Percentiles rank a stretch among this genome's conserved stretches.
Evolutionary conservation across 805 yeast species (phyloP).

Genomic region (Groenewaldozyma tartarivorans): DNA sequence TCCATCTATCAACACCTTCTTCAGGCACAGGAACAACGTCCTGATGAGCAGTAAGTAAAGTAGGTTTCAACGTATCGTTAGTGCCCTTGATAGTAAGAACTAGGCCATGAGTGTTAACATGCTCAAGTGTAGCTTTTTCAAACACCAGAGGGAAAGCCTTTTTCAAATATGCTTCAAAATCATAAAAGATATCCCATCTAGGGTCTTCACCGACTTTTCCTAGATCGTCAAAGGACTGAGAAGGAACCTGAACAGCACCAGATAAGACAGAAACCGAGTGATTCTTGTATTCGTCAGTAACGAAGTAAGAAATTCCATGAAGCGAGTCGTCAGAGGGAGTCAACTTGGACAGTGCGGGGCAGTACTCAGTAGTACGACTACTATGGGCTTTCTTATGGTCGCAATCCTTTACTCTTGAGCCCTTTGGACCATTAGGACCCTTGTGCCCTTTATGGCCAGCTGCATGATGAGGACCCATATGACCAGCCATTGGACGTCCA

Average conservation of each 20-base stretch:
- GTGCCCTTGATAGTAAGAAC: slow-evolving; percentile 57
- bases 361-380: too few relatives aligned
- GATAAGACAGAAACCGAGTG: slow-evolving; percentile 21
- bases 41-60: slow-evolving; percentile 64
- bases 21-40: slow-evolving; percentile 72
- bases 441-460: too few relatives aligned
- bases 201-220: slow-evolving; percentile 41
- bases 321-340: background rate
- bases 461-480: too few relatives aligned
- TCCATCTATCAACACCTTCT: slow-evolving; percentile 49
- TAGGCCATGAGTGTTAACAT: slow-evolving; percentile 54
- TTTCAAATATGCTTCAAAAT: slow-evolving; percentile 46
- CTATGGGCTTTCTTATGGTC: too few relatives aligned
- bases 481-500: too few relatives aligned
- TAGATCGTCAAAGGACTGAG: slow-evolving; percentile 51
- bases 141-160: slow-evolving; percentile 46
- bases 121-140: slow-evolving; percentile 39
- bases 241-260: slow-evolving; percentile 56
- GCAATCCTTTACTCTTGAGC: too few relatives aligned
- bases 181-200: slow-evolving; percentile 38
- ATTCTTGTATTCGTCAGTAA: slow-evolving; percentile 12
- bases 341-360: background rate
- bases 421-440: too few relatives aligned
- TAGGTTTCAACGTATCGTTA: slow-evolving; percentile 43
- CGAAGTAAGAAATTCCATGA: slow-evolving; percentile 8